A percentile compares a stretch with the other conserved stretches of the same genome.
Conservation (phyloP, 352 stramenopile species). For the Pythium sukuiense region DNA sequence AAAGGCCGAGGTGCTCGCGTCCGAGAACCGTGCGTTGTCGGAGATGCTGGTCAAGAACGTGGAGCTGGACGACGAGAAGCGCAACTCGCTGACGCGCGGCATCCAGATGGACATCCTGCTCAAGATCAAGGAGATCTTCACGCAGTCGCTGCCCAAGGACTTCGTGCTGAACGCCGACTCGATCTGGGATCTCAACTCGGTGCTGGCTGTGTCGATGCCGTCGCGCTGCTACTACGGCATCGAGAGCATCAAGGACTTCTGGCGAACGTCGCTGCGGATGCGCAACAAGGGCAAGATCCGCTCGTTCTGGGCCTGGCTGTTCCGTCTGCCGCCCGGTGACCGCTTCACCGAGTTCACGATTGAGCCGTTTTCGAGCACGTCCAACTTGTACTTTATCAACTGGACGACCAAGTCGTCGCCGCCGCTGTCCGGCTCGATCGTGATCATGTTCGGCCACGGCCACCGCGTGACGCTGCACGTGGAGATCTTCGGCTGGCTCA, state of each 20-base stretch:
- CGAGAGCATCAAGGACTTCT: constrained; percentile 88
- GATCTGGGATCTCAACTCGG: constrained; percentile 85
- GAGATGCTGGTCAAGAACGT: constrained; percentile 78
- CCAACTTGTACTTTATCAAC: constrained; percentile 82
- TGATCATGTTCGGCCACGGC: constrained; percentile 85
- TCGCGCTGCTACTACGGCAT: constrained; percentile 86
- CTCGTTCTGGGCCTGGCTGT: constrained; percentile 85
- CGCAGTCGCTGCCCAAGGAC: constrained; percentile 80
- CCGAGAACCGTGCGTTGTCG: constrained; percentile 69
- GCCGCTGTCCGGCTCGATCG: constrained; percentile 68
- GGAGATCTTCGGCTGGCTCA: constrained; percentile 85
- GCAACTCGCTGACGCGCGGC: constrained; percentile 63
- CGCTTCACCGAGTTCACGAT: constrained; percentile 79
- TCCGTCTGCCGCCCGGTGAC: constrained; percentile 70
- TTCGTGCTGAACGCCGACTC: constrained; percentile 84
- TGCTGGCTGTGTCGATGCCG: constrained; percentile 82
- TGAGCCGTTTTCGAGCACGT: constrained; percentile 66
- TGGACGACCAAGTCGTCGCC: constrained; percentile 84
- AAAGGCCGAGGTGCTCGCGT: constrained; percentile 64
- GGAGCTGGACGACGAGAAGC: constrained; percentile 54
- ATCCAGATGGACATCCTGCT: constrained; percentile 88
- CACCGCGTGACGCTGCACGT: constrained; percentile 83
- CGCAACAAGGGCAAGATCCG: constrained; percentile 88
- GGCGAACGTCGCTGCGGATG: constrained; percentile 81
- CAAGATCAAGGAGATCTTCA: constrained; percentile 90